Percentiles rank a stretch among this genome's conserved stretches.
phyloP scores from a whole-genome alignment of 192 early-diverging fungal species.

The Linnemannia schmuckeri region DNA sequence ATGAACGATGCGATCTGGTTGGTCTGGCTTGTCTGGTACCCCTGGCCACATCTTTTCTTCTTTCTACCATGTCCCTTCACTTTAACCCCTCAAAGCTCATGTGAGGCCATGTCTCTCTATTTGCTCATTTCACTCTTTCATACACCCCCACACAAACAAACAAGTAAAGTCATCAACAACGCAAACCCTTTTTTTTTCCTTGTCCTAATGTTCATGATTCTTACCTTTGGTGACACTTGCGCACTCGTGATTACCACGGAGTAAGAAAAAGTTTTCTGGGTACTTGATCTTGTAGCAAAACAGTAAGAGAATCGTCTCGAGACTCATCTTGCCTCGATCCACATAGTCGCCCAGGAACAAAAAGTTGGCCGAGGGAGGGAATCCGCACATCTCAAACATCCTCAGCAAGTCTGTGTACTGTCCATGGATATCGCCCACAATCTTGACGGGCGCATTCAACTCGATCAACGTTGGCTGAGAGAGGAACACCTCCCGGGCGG shows the following conservation, averaged over 20 bases:
- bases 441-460: conserved; percentile 82
- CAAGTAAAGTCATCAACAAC: not conserved
- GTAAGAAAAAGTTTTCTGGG: conserved; percentile 96
- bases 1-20: not conserved
- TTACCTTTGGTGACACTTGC: conserved; percentile 90
- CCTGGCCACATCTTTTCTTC: not conserved
- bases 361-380: conserved; percentile 92
- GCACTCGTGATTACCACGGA: conserved; percentile 97
- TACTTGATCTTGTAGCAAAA: conserved; percentile 98
- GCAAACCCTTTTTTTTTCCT: not conserved
- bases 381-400: conserved; percentile 94
- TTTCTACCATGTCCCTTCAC: not conserved
- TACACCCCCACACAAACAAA: not conserved
- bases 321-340: conserved; percentile 94
- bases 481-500: conserved; percentile 90
- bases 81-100: not conserved
- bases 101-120: not conserved
- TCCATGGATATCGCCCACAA: conserved; percentile 95
- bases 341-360: conserved; percentile 97
- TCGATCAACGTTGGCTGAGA: conserved; percentile 88
- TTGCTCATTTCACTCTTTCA: not conserved
- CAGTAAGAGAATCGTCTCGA: conserved; percentile 94
- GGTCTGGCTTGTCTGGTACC: not conserved
- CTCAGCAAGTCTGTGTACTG: conserved; percentile 94
- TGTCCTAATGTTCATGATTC: not conserved